Evolutionary conservation across 345 rosid species (phyloP).

Genomic region (Rhodamnia rubescens): DNA sequence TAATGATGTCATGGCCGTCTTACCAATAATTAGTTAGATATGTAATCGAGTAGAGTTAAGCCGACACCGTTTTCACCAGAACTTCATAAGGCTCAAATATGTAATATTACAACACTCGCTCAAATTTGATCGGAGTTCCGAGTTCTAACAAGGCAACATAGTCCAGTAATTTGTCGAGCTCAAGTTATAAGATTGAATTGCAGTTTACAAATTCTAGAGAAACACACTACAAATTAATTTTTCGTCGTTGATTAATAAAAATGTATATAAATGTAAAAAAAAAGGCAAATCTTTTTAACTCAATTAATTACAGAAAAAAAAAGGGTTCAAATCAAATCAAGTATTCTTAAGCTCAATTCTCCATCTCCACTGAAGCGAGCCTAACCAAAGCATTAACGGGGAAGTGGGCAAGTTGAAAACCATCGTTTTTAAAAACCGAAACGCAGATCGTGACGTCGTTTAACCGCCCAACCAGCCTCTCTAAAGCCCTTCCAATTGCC

Average conservation of each 20-base stretch:
- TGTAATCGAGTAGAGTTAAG: background rate
- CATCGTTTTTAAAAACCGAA: background rate
- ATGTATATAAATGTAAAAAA: accelerated
- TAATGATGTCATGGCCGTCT: background rate
- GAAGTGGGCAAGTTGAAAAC: background rate
- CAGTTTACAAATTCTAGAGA: background rate
- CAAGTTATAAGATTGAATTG: background rate
- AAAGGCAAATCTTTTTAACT: background rate
- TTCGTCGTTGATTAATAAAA: background rate
- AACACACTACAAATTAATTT: background rate
- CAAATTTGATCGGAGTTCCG: no score
- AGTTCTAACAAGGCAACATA: no score
- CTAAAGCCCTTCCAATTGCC: background rate
- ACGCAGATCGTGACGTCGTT: background rate
- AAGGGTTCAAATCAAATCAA: background rate
- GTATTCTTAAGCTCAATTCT: background rate
- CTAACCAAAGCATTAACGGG: background rate
- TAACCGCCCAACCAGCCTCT: background rate
- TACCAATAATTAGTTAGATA: no score
- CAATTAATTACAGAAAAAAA: background rate
- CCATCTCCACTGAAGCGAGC: no score
- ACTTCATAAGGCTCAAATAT: no score
- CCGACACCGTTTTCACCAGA: no score
- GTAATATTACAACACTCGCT: no score
- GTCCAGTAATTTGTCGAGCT: no score